phyloP scores from a whole-genome alignment of 1,139 yeast genomes.

The Saccharomyces hybrid region DNA sequence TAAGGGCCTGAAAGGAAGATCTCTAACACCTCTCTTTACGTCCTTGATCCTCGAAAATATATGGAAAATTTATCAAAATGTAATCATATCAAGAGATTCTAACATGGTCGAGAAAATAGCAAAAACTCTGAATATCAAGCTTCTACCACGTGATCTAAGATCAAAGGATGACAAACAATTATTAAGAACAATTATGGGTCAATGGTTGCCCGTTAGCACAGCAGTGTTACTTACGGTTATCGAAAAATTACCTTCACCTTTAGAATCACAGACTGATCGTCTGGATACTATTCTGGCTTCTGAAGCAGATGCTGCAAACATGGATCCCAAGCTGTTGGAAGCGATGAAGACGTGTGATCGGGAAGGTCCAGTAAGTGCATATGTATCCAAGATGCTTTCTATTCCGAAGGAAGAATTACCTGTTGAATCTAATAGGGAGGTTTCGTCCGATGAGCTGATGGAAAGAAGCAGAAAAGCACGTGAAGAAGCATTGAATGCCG shows the following conservation, averaged over 20 bases:
- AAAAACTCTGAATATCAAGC: slow-evolving; percentile 56
- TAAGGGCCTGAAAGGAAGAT: slow-evolving; percentile 44
- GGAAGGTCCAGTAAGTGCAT: slow-evolving; percentile 63
- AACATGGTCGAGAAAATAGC: slow-evolving; percentile 73
- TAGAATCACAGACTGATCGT: slow-evolving; percentile 62
- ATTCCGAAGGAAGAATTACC: slow-evolving; percentile 80
- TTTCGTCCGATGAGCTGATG: slow-evolving; percentile 47
- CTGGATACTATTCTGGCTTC: slow-evolving; percentile 58
- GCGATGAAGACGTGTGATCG: slow-evolving; percentile 63
- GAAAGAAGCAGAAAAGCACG: slow-evolving; percentile 66
- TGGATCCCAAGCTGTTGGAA: slow-evolving; percentile 43
- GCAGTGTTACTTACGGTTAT: slow-evolving; percentile 80
- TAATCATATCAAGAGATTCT: slow-evolving; percentile 56
- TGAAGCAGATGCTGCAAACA: slow-evolving; percentile 44
- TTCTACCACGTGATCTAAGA: slow-evolving; percentile 68
- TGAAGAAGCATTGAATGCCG: slow-evolving; percentile 46
- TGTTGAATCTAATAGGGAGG: slow-evolving; percentile 18
- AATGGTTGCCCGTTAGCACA: slow-evolving; percentile 90
- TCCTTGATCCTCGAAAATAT: slow-evolving; percentile 80
- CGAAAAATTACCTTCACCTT: slow-evolving; percentile 79
- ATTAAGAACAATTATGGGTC: slow-evolving; percentile 68
- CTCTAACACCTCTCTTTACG: slow-evolving; percentile 75
- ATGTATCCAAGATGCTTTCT: slow-evolving; percentile 83
- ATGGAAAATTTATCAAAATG: slow-evolving; percentile 82
- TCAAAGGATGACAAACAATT: slow-evolving; percentile 68